Base-by-base conservation (phyloP, 257 asterid genomes). In the Prunella vulgaris region DNA sequence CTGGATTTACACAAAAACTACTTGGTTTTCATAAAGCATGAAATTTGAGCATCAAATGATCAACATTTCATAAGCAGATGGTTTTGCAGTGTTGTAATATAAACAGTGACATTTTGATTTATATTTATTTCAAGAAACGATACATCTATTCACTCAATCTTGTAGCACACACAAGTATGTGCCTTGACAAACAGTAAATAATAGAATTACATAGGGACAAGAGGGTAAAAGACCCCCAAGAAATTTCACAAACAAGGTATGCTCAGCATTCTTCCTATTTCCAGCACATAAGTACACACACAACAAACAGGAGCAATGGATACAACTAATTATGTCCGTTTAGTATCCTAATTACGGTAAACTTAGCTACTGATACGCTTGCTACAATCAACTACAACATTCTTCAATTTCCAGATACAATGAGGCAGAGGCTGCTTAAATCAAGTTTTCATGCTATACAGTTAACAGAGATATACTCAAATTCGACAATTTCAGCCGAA, bases 301-400 rank as follows among this genome's bases (percentile, higher is more conserved):
- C 82, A 63, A 67, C 74, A 76, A 66, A 61, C 80, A 71, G 8
- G 6, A 27, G 5, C 76, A 57, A 57, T 13, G 38, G 40, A 71
- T 67, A 64, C 58, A 70, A 10, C 76, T 53, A 54, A 65, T 12
- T 64, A 46, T 20, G 27, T 65, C 25, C 69, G 27, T 68, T 71
- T 54, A 17, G 27, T 8, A 33, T 70, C 74, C 67, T 70, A 71
- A 13, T 65, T 25, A 52, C 33, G 2, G 60, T 51, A 14, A 52
- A 72, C 64, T 57, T 76, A 70, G 64, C 76, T 66, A 75, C 30
- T 15, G 42, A 63, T 72, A 76, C 76, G 66, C 75, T 42, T 44
- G 64, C 69, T 69, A 72, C 61, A 25, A 58, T 58, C 69, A 64
- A 40, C 79, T 73, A 77, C 80, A 82, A 76, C 71, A 60, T 28